Percentiles rank a stretch among this genome's conserved stretches.
Conservation (phyloP, 2,329 filamentous ascomycete genomes). For the Aspergillus floridensis region DNA sequence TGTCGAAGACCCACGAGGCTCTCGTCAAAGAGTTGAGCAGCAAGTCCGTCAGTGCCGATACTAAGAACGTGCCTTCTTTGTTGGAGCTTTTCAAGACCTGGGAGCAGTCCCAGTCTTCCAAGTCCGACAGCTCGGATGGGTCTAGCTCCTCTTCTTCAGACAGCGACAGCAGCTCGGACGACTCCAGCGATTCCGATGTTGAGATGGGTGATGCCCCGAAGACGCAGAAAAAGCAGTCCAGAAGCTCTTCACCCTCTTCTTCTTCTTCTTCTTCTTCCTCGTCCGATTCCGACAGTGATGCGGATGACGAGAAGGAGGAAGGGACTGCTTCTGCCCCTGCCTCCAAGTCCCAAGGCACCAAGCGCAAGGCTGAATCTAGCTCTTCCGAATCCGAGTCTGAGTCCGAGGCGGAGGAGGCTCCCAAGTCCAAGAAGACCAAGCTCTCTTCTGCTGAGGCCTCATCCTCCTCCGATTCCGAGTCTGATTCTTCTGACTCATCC, state of each 20-base stretch:
- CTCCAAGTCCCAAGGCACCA: constrained; percentile 46
- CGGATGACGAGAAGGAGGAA: constrained; percentile 53
- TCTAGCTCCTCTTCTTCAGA: constrained; percentile 17
- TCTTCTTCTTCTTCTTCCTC: constrained; percentile 34
- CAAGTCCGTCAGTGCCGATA: constrained; percentile 25
- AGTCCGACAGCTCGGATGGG: constrained; percentile 15
- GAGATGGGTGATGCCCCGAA: constrained; percentile 44
- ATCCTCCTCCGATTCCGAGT: constrained; percentile 23
- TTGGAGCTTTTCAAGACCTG: constrained; percentile 40
- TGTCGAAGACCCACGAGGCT: constrained; percentile 58
- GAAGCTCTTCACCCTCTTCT: constrained; percentile 25
- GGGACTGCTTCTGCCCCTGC: constrained; percentile 45
- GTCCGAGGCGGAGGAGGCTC: constrained; percentile 43
- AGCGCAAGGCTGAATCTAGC: constrained; percentile 57
- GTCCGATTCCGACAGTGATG: constrained; percentile 47
- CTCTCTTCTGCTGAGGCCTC: constrained; percentile 33
- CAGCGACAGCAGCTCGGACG: constrained; percentile 35
- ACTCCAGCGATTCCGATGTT: constrained; percentile 42
- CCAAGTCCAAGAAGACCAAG: constrained; percentile 55
- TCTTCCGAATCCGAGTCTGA: constrained; percentile 38
- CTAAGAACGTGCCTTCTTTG: constrained; percentile 37
- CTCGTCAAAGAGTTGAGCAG: constrained; percentile 60
- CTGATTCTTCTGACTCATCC: constrained; percentile 31
- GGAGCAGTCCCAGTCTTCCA: constrained; percentile 21
- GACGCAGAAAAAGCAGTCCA: constrained; percentile 30